Conservation (phyloP, 164 flowering plant species). For the Berberis thunbergii region DNA sequence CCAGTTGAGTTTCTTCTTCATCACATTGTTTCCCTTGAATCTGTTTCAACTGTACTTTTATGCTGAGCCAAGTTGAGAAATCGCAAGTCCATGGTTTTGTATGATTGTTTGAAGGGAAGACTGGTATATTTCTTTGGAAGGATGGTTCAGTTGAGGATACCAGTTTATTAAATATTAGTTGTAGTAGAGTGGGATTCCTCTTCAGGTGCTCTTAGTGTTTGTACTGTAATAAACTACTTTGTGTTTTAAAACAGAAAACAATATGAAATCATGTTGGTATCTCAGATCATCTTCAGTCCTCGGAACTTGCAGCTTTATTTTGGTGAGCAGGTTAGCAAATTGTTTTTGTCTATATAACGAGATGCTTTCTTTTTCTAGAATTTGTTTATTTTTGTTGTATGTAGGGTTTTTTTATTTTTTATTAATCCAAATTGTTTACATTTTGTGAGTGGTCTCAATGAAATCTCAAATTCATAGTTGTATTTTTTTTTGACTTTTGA, state of each 20-base stretch:
- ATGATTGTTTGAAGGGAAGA: not conserved
- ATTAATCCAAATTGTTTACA: too few relatives aligned
- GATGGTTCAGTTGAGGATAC: not conserved
- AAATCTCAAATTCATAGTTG: too few relatives aligned
- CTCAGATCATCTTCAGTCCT: not conserved
- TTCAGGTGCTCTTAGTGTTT: slow-evolving; percentile 5
- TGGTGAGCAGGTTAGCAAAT: too few relatives aligned
- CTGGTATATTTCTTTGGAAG: not conserved
- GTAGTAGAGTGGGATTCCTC: not conserved
- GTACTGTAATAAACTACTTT: slow-evolving; percentile 10
- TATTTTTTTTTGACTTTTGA: too few relatives aligned
- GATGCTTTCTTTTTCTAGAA: too few relatives aligned
- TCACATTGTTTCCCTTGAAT: not conserved
- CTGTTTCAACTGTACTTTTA: not conserved
- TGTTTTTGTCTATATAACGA: too few relatives aligned
- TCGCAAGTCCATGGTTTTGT: slow-evolving; percentile 5
- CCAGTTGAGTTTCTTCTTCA: slow-evolving; percentile 5
- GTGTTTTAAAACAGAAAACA: slow-evolving; percentile 1
- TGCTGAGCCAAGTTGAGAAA: slow-evolving; percentile 3
- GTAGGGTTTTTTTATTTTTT: too few relatives aligned
- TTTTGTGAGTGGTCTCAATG: too few relatives aligned
- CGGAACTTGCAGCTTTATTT: not conserved
- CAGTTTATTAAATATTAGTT: not conserved
- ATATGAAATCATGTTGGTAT: not conserved
- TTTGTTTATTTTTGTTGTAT: too few relatives aligned